Base-by-base conservation (phyloP, 73 alveolate genomes). In the Symbiodinium pilosum region DNA sequence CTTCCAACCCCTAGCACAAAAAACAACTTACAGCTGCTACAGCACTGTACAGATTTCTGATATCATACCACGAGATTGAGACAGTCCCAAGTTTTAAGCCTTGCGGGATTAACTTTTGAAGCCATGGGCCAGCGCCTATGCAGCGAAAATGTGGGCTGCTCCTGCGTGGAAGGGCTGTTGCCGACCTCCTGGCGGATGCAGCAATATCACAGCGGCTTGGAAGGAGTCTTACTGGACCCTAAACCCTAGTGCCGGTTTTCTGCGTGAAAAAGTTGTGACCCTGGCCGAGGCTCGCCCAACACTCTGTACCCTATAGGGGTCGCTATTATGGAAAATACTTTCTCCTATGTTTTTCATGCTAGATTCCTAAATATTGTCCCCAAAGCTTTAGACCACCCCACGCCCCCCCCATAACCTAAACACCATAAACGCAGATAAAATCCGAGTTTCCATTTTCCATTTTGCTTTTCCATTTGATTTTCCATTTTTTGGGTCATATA, bases 121-220 rank as follows among this genome's bases (percentile, higher is more conserved):
- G 95, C 95, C 44, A 88, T 64, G 95, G 86, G 95, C 68, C 95
- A 64, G 5, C 30, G 86, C 69, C 84, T 75, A 8, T 87, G 84
- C 40, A 42, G 69, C 20, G 16, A 43, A 28, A 20, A 64, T 64
- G 81, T 28, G 3, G 34, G 38, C 81, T 64, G 41, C 81, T 64
- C 81, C 86, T 88, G 95, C 41, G 69, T 59, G 86, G 95, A 88
- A 30, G 95, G 95, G 73, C 73, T 73, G n/a, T 21, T 59, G 30
- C 95, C 95, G 24, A 88, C 95, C 86, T 88, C 95, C 30, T 88
- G 95, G 95, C 68, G 95, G 36, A 88, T 88, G 95, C 86, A 88
- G 69, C 95, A 88, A 34, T 88, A 88, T 68, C 86, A 64, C 47
- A 88, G 95, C 59, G 36, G 32, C 95, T 59, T 18, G 94, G 84